phyloP scores from a whole-genome alignment of 2,329 filamentous ascomycete genomes.

The Paracamarosporium sp. region DNA sequence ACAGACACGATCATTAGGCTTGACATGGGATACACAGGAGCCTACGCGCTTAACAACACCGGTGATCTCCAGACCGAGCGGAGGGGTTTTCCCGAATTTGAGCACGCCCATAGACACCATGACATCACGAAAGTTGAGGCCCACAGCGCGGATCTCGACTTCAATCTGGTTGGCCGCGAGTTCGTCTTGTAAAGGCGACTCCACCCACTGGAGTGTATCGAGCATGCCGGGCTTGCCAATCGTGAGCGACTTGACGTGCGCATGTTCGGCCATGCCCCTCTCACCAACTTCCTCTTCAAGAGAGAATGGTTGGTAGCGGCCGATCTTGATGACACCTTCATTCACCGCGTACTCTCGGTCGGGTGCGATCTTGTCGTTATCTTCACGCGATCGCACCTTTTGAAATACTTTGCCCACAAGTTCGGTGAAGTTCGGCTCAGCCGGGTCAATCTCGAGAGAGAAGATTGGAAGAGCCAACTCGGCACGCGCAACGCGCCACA shows the following conservation, averaged over 20 bases:
- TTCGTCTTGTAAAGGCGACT: background rate
- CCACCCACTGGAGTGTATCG: background rate
- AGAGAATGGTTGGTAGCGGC: constrained; percentile 22
- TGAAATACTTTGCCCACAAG: background rate
- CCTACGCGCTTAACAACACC: constrained; percentile 4
- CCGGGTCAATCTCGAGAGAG: background rate
- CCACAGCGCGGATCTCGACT: background rate
- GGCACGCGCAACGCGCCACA: background rate
- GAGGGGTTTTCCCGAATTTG: too few relatives aligned
- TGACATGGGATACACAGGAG: background rate
- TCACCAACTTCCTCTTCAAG: too few relatives aligned
- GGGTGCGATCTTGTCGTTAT: background rate
- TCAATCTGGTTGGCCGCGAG: background rate
- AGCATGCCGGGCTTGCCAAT: background rate
- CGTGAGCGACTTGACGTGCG: background rate
- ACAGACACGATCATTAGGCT: constrained; percentile 19
- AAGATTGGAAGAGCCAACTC: background rate
- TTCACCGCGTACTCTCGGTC: background rate
- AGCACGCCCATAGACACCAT: background rate
- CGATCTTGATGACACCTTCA: background rate
- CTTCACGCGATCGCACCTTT: background rate
- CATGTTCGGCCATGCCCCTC: background rate
- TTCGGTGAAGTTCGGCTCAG: background rate
- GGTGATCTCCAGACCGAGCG: background rate
- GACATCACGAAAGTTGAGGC: background rate